Percentiles rank a stretch among this genome's conserved stretches.
Evolutionary conservation across 768 basidiomycete species (phyloP).

Genomic region (Arthromyces matolae): DNA sequence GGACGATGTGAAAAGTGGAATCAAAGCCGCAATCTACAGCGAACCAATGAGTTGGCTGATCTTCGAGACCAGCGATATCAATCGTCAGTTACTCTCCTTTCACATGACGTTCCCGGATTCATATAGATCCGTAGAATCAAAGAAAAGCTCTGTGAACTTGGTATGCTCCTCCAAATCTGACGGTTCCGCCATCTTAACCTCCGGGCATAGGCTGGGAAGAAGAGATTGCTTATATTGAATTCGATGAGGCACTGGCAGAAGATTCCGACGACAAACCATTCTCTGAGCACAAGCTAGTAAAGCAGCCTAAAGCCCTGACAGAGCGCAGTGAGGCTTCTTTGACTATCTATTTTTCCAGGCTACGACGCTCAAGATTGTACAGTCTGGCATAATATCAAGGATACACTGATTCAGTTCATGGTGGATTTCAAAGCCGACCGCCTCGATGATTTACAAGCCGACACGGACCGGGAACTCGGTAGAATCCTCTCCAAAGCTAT

Average conservation of each 20-base stretch:
- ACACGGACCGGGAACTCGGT: no score
- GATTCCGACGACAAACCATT: neutral
- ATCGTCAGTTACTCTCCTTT: constrained; percentile 9
- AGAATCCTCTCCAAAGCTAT: constrained; percentile 10
- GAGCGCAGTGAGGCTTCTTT: constrained; percentile 10
- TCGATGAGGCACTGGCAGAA: neutral
- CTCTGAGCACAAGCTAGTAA: constrained; percentile 13
- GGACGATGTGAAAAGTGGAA: constrained; percentile 13
- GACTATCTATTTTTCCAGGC: no score
- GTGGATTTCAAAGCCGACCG: constrained; percentile 10
- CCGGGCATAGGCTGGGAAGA: constrained; percentile 14
- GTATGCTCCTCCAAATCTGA: no score
- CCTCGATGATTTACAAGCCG: constrained; percentile 9
- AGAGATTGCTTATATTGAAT: constrained; percentile 13
- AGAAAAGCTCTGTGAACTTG: constrained; percentile 5
- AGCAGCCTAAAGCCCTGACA: constrained; percentile 9
- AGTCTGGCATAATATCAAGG: constrained; percentile 20
- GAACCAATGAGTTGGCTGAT: constrained; percentile 11
- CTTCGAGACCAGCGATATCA: constrained; percentile 13
- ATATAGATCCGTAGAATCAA: constrained; percentile 6
- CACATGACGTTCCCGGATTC: neutral
- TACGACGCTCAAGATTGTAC: no score
- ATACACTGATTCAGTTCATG: constrained; percentile 14
- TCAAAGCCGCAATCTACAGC: constrained; percentile 3
- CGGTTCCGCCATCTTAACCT: neutral